Conservation (phyloP, 257 asterid genomes). For the Anisodus acutangulus region DNA sequence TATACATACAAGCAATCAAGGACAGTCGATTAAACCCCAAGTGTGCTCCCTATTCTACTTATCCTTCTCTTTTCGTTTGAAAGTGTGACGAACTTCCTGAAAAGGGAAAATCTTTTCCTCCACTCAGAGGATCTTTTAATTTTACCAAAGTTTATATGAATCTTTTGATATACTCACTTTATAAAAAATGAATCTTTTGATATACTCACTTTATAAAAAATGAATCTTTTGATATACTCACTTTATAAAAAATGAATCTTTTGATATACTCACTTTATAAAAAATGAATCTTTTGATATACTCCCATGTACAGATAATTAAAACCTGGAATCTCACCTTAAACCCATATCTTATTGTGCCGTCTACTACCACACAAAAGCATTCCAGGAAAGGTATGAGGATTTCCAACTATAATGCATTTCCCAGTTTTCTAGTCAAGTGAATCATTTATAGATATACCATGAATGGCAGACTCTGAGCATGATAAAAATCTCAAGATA, state of each 20-base stretch:
- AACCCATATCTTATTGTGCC: background rate
- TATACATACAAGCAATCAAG: background rate
- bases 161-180: background rate
- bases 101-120: background rate
- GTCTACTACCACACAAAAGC: background rate
- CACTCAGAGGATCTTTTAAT: background rate
- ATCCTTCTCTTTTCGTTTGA: background rate
- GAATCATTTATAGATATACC: background rate
- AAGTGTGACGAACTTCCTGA: background rate
- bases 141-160: background rate
- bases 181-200: background rate
- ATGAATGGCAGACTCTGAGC: background rate
- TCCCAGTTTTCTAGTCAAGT: background rate
- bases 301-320: background rate
- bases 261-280: background rate
- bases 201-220: background rate
- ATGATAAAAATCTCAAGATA: background rate
- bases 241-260: too few species aligned
- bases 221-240: background rate
- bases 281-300: background rate
- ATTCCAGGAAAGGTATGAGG: background rate
- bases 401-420: too few species aligned
- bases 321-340: background rate
- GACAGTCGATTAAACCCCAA: background rate
- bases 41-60: conserved; percentile 4